phyloP scores from a whole-genome alignment of 2,329 filamentous ascomycete genomes.

The Ampelomyces quisqualis region DNA sequence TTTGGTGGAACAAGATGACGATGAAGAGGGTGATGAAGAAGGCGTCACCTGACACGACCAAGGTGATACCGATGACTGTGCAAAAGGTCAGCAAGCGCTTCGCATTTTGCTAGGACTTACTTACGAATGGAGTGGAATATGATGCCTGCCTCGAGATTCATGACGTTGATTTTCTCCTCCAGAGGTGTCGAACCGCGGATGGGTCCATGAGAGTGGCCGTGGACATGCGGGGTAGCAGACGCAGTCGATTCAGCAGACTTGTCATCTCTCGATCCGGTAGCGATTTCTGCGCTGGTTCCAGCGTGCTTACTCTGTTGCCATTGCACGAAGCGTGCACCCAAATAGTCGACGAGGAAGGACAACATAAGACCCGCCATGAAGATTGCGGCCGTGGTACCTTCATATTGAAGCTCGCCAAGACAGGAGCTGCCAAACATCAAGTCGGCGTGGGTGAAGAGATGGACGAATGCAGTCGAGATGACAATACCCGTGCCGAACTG shows the following conservation, averaged over 20 bases:
- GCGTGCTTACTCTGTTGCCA: constrained; percentile 32
- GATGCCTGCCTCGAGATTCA: constrained; percentile 71
- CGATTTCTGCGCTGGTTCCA: constrained; percentile 16
- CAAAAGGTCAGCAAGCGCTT: background rate
- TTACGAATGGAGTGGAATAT: constrained; percentile 71
- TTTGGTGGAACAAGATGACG: constrained; percentile 76
- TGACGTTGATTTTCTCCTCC: constrained; percentile 59
- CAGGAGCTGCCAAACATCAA: constrained; percentile 74
- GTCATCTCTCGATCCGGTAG: constrained; percentile 7
- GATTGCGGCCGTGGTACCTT: constrained; percentile 68
- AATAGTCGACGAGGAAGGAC: constrained; percentile 70
- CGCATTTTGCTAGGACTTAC: constrained; percentile 23
- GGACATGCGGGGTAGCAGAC: constrained; percentile 14
- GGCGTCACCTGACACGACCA: constrained; percentile 55
- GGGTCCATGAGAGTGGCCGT: constrained; percentile 26
- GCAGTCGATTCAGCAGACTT: constrained; percentile 16
- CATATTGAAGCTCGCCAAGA: constrained; percentile 65
- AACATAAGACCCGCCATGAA: constrained; percentile 73
- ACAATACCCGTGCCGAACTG: constrained; percentile 73
- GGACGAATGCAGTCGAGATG: constrained; percentile 68
- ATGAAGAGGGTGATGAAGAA: constrained; percentile 55
- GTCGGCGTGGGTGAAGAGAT: constrained; percentile 71
- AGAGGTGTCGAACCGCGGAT: constrained; percentile 21
- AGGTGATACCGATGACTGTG: constrained; percentile 62
- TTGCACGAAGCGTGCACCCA: constrained; percentile 60